Evolutionary conservation across 371 early-diverging fungal species (phyloP), one percentile per base, ranked within the genome.

Genomic region (Dipsacomyces acuminosporus): DNA sequence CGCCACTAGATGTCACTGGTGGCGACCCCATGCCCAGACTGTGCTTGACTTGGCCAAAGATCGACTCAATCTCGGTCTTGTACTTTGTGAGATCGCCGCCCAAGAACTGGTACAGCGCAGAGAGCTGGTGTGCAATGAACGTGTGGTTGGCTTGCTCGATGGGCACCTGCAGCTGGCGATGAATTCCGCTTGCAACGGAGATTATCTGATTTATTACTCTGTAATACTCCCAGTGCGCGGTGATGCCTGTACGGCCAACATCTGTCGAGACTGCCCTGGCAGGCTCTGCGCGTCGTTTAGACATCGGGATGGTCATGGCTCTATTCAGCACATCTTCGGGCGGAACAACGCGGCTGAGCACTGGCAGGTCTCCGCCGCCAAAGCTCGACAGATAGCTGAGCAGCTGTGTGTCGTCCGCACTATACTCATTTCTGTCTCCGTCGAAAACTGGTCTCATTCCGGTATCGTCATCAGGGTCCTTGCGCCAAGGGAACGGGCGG

Each of bases 171-270:
- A 67, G 54, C 41, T 36, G 60, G 35, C 56, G 61, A 24, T 70
- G 69, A 25, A 70, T 70, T 9, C 48, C 43, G 42, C 64, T 64
- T 9, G 70, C 70, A 4, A 70, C 70, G 0, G 41, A 42, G 2
- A 50, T 48, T 14, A 70, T 64, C 50, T 70, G 70, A 50, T 70
- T 70, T 45, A 70, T 70, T 14, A 70, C 70, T 40, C 61, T 69
- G 55, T 65, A 65, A 49, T 70, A 70, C 56, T 70, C 70, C 70
- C 64, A 70, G 54, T 70, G 70, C 40, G 70, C 70, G 13, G 67
- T 67, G 48, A 70, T 70, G 8, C 70, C 70, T 45, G 36, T 51
- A 49, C 59, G 67, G 20, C 64, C 64, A 42, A 56, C 64, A 41
- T 67, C 65, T 43, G 67, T 54, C n/a, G 55, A 65, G 64, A 64